Evolutionary conservation across 768 basidiomycete species (phyloP).

Genomic region (Auricularia cornea): DNA sequence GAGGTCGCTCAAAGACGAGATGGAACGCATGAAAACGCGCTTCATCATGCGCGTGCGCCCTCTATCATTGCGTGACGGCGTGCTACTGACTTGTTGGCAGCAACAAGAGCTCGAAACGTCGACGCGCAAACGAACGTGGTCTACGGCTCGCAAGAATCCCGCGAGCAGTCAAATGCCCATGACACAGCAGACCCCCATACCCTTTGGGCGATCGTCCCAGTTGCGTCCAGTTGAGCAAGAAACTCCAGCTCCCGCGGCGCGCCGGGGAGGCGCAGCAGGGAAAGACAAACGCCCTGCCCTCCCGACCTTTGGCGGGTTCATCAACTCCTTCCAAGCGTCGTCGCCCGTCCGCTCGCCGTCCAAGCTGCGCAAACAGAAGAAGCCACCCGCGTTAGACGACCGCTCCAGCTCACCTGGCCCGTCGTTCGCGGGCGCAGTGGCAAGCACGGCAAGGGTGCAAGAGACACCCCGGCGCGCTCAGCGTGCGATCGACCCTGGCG

Average conservation of each 20-base stretch:
- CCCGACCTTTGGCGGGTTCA: conserved; percentile 41
- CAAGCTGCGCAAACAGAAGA: not conserved
- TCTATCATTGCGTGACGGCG: not conserved
- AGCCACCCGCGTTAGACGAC: not conserved
- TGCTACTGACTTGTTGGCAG: conserved; percentile 22
- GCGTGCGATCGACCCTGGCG: not conserved
- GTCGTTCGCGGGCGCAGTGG: not conserved
- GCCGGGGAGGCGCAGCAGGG: not conserved
- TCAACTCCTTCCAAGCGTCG: conserved; percentile 42
- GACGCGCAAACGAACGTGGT: conserved; percentile 38
- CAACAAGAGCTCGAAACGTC: conserved; percentile 59
- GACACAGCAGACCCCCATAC: conserved; percentile 29
- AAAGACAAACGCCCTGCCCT: conserved; percentile 15
- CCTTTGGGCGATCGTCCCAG: conserved; percentile 26
- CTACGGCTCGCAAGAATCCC: conserved; percentile 35
- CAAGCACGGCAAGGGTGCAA: not conserved
- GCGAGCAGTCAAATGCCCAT: conserved; percentile 28
- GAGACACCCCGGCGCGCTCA: not conserved
- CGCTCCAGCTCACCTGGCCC: not conserved
- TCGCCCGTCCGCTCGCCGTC: conserved; percentile 23
- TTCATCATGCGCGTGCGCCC: conserved; percentile 55
- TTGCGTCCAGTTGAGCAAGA: not conserved
- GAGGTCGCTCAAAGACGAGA: conserved; percentile 56
- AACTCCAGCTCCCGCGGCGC: conserved; percentile 2
- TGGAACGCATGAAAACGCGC: conserved; percentile 62